A percentile compares a stretch with the other conserved stretches of the same genome.
Conservation (phyloP, 768 basidiomycete genomes). For the Sarcodon sp. region DNA sequence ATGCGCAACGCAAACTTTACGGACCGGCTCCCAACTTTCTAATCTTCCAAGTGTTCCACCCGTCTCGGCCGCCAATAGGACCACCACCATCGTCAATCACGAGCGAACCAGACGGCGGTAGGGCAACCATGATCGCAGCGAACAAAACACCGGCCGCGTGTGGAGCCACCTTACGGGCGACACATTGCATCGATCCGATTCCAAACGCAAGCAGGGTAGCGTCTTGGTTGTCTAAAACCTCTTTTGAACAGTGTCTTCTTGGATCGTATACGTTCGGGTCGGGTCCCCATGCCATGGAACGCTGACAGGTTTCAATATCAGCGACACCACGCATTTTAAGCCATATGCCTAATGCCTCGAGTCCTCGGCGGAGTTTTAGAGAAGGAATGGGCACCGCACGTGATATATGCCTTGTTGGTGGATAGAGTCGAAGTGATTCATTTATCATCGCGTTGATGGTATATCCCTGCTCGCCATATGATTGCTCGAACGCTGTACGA, state of each 20-base stretch:
- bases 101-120: too few relatives aligned
- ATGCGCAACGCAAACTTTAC: too few relatives aligned
- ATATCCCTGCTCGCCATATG: constrained; percentile 7
- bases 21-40: too few relatives aligned
- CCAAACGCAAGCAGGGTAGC: constrained; percentile 32
- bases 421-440: constrained; percentile 36
- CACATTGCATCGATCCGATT: constrained; percentile 29
- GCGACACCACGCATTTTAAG: constrained; percentile 10
- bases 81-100: too few relatives aligned
- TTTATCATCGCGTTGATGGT: constrained; percentile 24
- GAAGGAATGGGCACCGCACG: constrained; percentile 8
- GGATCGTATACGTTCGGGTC: constrained; percentile 30
- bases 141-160: constrained; percentile 24
- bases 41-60: too few relatives aligned
- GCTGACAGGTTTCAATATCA: constrained; percentile 9
- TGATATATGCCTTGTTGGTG: constrained; percentile 35
- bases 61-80: too few relatives aligned
- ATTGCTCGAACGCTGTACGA: constrained; percentile 15
- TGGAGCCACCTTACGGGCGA: constrained; percentile 36
- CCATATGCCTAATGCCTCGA: not conserved
- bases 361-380: not conserved
- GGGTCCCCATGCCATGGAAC: constrained; percentile 20
- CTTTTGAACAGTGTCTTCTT: constrained; percentile 21
- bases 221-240: constrained; percentile 5
- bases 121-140: too few relatives aligned